These are phyloP conservation scores for Pulveroboletus ravenelii DNA, from an alignment of 768 basidiomycete genomes.

Conservation along the genomic window DNA sequence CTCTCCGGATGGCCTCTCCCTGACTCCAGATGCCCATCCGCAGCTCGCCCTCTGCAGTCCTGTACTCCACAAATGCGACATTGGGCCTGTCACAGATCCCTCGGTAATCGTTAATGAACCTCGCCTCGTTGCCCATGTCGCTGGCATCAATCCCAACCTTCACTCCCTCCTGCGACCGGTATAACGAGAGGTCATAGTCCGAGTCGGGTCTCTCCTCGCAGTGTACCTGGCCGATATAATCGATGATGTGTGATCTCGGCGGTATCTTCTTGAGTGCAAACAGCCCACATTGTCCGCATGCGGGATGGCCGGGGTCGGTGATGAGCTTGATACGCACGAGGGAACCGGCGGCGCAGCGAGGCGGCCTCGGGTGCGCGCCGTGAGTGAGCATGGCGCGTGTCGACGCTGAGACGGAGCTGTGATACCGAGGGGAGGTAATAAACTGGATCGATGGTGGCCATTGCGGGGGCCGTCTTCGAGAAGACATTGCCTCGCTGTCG, in stretches of 20 bases:
- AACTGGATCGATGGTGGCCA: slow-evolving; percentile 59
- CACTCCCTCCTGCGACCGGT: slow-evolving; percentile 47
- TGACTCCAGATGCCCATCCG: slow-evolving; percentile 75
- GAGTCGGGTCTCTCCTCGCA: slow-evolving; percentile 65
- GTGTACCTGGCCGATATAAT: slow-evolving; percentile 85
- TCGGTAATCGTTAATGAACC: slow-evolving; percentile 90
- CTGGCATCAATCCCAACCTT: slow-evolving; percentile 78
- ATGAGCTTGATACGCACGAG: slow-evolving; percentile 57
- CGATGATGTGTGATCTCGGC: slow-evolving; percentile 61
- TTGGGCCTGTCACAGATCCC: slow-evolving; percentile 69
- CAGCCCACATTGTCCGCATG: slow-evolving; percentile 72
- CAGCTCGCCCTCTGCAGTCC: slow-evolving; percentile 53
- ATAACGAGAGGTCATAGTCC: slow-evolving; percentile 88
- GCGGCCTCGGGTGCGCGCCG: slow-evolving; percentile 10
- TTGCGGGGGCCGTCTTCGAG: slow-evolving; percentile 27
- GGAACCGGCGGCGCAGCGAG: slow-evolving; percentile 15
- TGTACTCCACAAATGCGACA: slow-evolving; percentile 59
- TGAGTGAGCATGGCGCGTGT: slow-evolving; percentile 37
- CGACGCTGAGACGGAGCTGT: slow-evolving; percentile 50
- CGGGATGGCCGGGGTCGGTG: slow-evolving; percentile 59
- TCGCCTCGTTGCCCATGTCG: slow-evolving; percentile 74
- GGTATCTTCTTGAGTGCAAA: slow-evolving; percentile 73
- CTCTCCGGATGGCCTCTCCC: slow-evolving; percentile 58
- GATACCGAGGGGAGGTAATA: slow-evolving; percentile 47
- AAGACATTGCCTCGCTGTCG: slow-evolving; percentile 8